Percentiles rank a stretch among this genome's conserved stretches.
Conservation (phyloP, 78 protist genomes). For the Guillardia theta region DNA sequence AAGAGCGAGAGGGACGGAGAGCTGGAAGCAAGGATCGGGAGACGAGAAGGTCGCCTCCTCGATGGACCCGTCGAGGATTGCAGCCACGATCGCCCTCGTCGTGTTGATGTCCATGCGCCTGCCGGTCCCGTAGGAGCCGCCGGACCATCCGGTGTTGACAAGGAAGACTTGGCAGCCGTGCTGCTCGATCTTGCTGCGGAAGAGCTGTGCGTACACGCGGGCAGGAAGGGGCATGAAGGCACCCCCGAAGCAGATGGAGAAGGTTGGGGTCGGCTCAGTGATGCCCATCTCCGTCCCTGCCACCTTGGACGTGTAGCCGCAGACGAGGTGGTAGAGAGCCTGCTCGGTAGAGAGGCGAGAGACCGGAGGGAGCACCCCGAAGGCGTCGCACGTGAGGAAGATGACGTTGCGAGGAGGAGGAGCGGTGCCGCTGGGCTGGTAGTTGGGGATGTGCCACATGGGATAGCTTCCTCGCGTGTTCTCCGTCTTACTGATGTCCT, state of each 20-base stretch:
- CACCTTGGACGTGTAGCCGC: slow-evolving; percentile 95
- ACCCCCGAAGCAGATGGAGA: slow-evolving; percentile 92
- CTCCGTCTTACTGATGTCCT: slow-evolving; percentile 81
- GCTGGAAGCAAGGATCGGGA: slow-evolving; percentile 67
- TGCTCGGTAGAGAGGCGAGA: slow-evolving; percentile 79
- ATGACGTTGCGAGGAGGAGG: slow-evolving; percentile 89
- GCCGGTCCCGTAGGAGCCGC: slow-evolving; percentile 77
- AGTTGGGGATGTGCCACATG: slow-evolving; percentile 83
- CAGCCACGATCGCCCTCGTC: slow-evolving; percentile 90
- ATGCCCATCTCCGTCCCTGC: slow-evolving; percentile 95
- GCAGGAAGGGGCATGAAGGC: slow-evolving; percentile 18
- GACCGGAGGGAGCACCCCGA: slow-evolving; percentile 97
- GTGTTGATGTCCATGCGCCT: slow-evolving; percentile 75
- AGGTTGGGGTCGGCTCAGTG: slow-evolving; percentile 90
- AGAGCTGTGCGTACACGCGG: neutral
- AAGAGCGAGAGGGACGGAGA: slow-evolving; percentile 73
- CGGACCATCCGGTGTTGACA: slow-evolving; percentile 91
- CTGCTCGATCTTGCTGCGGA: neutral
- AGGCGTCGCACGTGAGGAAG: slow-evolving; percentile 95
- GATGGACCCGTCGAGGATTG: slow-evolving; percentile 86
- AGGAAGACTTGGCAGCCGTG: slow-evolving; percentile 75
- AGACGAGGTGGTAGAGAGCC: slow-evolving; percentile 92
- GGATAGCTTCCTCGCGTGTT: slow-evolving; percentile 96
- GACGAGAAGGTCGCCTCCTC: slow-evolving; percentile 48
- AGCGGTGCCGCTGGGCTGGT: slow-evolving; percentile 71